Conservation (phyloP, 768 basidiomycete species). For the Lentinula aciculospora region DNA sequence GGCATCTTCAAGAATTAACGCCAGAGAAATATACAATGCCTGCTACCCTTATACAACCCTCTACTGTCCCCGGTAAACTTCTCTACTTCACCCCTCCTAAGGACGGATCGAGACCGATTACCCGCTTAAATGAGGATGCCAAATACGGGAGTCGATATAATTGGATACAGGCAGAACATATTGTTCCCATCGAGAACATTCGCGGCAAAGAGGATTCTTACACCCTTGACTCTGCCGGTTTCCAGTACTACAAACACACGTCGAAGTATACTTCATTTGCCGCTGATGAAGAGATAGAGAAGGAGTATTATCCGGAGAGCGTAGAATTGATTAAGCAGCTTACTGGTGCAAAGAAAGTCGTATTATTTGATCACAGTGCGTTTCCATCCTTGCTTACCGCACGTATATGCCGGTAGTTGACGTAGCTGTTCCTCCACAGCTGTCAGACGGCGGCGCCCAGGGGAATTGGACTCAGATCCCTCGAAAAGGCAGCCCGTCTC, state of each 20-base stretch:
- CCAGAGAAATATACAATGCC: constrained; percentile 26
- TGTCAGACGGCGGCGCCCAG: constrained; percentile 19
- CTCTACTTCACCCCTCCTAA: constrained; percentile 12
- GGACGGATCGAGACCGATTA: constrained; percentile 27
- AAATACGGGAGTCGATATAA: constrained; percentile 19
- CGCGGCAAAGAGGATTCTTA: constrained; percentile 30
- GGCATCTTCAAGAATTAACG: constrained; percentile 49
- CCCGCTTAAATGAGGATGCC: constrained; percentile 18
- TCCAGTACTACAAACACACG: constrained; percentile 21
- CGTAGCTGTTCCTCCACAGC: constrained; percentile 10
- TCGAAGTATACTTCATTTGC: constrained; percentile 28
- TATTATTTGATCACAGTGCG: constrained; percentile 41
- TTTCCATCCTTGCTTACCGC: not conserved
- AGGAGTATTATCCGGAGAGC: constrained; percentile 40
- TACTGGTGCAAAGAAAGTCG: constrained; percentile 35
- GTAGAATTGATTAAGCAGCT: constrained; percentile 34
- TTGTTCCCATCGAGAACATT: constrained; percentile 29
- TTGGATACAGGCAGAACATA: constrained; percentile 3
- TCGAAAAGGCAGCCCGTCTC: constrained; percentile 16
- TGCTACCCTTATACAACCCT: constrained; percentile 1
- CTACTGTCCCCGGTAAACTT: constrained; percentile 2
- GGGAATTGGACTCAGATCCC: constrained; percentile 11
- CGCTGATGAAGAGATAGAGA: constrained; percentile 26
- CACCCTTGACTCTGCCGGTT: constrained; percentile 32
- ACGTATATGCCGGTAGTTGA: not conserved